phyloP scores from a whole-genome alignment of 148 eudicot species.

The Rhododendron vialii region DNA sequence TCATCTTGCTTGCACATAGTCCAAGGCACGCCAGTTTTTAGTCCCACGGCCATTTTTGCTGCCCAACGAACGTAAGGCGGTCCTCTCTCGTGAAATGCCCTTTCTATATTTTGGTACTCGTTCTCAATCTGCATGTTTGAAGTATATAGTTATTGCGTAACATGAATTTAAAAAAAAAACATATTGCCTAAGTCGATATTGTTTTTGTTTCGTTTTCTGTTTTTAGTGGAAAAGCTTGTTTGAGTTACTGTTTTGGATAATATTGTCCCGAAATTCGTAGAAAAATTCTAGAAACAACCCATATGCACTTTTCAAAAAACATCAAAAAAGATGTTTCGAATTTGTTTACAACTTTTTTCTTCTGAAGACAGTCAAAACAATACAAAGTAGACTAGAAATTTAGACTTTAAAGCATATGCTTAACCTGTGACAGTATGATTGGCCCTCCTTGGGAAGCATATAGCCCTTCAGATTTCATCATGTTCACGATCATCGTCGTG shows the following conservation, averaged over 20 bases:
- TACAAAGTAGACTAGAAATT: background rate
- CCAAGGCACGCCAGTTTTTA: constrained; percentile 82
- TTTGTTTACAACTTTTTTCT: background rate
- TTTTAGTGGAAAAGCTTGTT: background rate
- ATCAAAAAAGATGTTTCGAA: no score
- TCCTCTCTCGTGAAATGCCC: constrained; percentile 41
- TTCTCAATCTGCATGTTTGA: constrained; percentile 66
- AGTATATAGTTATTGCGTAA: background rate
- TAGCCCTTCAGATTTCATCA: constrained; percentile 68
- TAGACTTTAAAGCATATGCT: background rate
- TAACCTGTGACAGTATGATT: constrained; percentile 78
- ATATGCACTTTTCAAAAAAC: background rate
- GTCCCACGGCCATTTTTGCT: constrained; percentile 67
- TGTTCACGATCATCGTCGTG: constrained; percentile 55
- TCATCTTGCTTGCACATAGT: constrained; percentile 93
- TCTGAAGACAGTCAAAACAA: background rate
- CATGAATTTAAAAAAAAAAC: background rate
- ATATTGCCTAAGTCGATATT: background rate
- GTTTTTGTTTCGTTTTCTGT: background rate
- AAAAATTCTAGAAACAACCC: background rate
- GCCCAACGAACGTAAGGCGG: constrained; percentile 75
- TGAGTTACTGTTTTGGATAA: background rate
- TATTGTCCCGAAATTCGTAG: background rate
- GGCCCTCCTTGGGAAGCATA: constrained; percentile 93
- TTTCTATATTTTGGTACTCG: constrained; percentile 67